Conservation (phyloP, 371 early-diverging fungal species). For the Syncephalastrum racemosum region DNA sequence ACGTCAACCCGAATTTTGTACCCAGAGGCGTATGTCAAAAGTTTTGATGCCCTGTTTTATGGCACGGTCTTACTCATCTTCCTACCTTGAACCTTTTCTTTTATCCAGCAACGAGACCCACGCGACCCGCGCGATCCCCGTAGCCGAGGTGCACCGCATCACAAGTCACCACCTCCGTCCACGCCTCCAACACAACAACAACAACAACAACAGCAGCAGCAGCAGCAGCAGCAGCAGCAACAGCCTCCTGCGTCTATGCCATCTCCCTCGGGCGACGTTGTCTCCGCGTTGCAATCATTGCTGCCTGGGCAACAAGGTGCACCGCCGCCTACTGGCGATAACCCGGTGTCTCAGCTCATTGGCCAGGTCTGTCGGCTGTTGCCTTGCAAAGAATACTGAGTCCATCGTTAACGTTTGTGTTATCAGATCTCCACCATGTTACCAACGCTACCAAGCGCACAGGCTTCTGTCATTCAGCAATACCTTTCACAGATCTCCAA, state of each 20-base stretch:
- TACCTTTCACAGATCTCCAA: conserved; percentile 31
- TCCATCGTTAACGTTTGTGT: neutral
- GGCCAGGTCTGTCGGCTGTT: too few relatives aligned
- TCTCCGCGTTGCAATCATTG: conserved; percentile 29
- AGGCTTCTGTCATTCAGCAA: conserved; percentile 38
- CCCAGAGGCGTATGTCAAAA: conserved; percentile 19
- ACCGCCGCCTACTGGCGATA: too few relatives aligned
- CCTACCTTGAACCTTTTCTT: too few relatives aligned
- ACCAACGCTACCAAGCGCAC: conserved; percentile 39
- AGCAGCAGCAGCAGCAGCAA: neutral
- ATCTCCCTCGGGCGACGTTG: conserved; percentile 9
- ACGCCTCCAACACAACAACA: neutral
- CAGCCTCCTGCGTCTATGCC: neutral
- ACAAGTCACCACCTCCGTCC: neutral
- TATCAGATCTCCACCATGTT: conserved; percentile 42
- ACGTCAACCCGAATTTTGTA: conserved; percentile 64
- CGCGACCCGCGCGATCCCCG: conserved; percentile 20
- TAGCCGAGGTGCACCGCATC: neutral
- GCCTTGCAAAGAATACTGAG: too few relatives aligned
- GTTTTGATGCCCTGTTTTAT: too few relatives aligned
- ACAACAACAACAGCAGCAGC: neutral
- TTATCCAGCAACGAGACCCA: conserved; percentile 1
- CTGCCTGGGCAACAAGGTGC: conserved; percentile 12
- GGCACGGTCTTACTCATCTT: neutral
- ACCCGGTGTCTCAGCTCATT: too few relatives aligned